Percentiles rank a stretch among this genome's conserved stretches.
These are phyloP conservation scores for Tolypocladium pustulatum DNA, from an alignment of 2,329 filamentous ascomycete species.

Conservation along the genomic window DNA sequence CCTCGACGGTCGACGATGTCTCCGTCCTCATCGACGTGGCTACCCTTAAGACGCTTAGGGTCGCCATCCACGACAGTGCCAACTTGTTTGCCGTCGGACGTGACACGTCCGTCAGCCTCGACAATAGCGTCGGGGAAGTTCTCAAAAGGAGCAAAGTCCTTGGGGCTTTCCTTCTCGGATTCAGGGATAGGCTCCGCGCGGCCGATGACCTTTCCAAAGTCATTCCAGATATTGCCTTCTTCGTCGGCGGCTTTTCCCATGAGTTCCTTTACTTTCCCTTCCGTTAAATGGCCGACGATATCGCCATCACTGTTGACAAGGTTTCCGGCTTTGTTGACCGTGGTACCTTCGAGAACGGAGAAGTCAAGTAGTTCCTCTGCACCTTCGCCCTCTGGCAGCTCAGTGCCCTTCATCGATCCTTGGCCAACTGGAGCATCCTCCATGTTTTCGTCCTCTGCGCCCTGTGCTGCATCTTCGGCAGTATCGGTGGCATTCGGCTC, in stretches of 20 bases:
- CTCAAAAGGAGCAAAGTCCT: conserved; percentile 43
- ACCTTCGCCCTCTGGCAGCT: conserved; percentile 13
- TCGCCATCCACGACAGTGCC: conserved; percentile 57
- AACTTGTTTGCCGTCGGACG: conserved; percentile 41
- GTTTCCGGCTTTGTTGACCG: conserved; percentile 50
- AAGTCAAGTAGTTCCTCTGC: conserved; percentile 27
- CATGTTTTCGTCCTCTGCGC: conserved; percentile 28
- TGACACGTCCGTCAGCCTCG: conserved; percentile 40
- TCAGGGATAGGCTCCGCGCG: conserved; percentile 50
- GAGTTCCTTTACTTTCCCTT: conserved; percentile 54
- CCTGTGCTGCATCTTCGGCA: neutral
- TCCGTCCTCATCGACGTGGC: conserved; percentile 57
- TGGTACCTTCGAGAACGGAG: conserved; percentile 39
- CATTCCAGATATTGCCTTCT: conserved; percentile 61
- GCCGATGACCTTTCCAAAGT: conserved; percentile 57
- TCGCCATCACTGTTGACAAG: conserved; percentile 42
- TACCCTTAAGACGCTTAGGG: conserved; percentile 51
- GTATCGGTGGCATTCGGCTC: neutral
- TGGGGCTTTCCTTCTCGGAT: conserved; percentile 36
- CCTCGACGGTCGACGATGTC: conserved; percentile 59
- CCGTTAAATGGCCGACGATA: conserved; percentile 49
- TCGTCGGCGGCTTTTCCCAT: conserved; percentile 54
- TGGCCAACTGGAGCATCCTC: conserved; percentile 55
- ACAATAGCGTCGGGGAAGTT: conserved; percentile 45
- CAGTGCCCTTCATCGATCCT: no score